Evolutionary conservation across 305 asterid genomes (phyloP), one percentile per base, ranked within the genome.

Genomic region (Fraxinus xanthoxyloides): DNA sequence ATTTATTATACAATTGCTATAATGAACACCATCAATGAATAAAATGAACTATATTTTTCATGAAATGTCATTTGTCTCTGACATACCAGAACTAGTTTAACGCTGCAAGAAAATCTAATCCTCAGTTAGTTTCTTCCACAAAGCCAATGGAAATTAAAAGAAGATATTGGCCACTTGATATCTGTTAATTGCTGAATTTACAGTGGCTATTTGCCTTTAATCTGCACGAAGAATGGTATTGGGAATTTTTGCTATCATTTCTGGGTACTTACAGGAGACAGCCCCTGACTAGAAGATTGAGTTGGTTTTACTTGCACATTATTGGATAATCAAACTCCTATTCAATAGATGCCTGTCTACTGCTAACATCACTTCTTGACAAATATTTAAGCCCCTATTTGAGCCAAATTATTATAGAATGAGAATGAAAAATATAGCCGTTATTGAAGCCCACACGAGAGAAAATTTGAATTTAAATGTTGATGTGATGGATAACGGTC

Each of bases 201-300:
- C 35, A 65, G 34, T 63, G 32, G n/a, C 2, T 10, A 65, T 65
- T 56, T 26, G 72, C 72, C 75, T 54, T 79, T 32, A 81, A 36
- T 56, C 75, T 80, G 17, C 54, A 35, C 13, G 34, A 78, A 79
- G 78, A 79, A 80, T 72, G 72, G 6, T 13, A 61, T 1, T 59
- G 74, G 35, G 48, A 77, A 82, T 56, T 78, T 54, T 21, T 28
- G 46, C 80, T 43, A 69, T 51, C 35, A 56, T 65, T 77, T 80
- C 38, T 59, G 28, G 51, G 76, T 26, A 67, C 82, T 73, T 30
- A 77, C 23, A 72, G 74, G 43, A 30, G 19, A 61, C 31, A 56
- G 56, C 26, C 69, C 75, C 12, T 31, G 13, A 28, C 67, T 76
- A 19, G 51, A 9, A 35, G 79, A 77, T 59, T 17, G 23, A 51